A percentile compares a stretch with the other conserved stretches of the same genome.
These are phyloP conservation scores for Phytophthora vignae DNA, from an alignment of 352 stramenopile species.

Conservation along the genomic window DNA sequence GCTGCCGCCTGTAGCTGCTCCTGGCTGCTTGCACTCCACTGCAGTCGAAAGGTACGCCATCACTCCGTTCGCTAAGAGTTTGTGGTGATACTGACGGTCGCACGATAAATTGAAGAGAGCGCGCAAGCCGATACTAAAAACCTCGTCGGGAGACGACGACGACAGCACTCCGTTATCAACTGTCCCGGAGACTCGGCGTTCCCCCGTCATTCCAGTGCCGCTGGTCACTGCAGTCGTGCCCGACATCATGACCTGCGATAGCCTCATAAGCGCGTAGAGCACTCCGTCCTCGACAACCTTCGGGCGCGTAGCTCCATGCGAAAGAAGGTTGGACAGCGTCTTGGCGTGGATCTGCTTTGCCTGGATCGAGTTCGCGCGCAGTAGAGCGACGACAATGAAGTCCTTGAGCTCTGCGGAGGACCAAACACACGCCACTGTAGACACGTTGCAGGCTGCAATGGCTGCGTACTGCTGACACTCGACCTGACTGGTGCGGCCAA, in stretches of 20 bases:
- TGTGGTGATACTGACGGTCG: conserved; percentile 69
- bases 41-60: conserved; percentile 72
- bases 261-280: conserved; percentile 83
- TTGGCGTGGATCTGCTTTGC: conserved; percentile 87
- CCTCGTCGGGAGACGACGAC: conserved; percentile 52
- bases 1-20: not conserved
- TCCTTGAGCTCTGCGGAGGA: conserved; percentile 79
- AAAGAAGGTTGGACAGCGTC: conserved; percentile 81
- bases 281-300: conserved; percentile 81
- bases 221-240: conserved; percentile 8
- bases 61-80: conserved; percentile 75
- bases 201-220: not conserved
- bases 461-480: conserved; percentile 85
- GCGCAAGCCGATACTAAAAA: conserved; percentile 75
- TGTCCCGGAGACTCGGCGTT: conserved; percentile 1
- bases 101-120: conserved; percentile 85
- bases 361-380: conserved; percentile 82
- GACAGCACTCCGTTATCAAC: conserved; percentile 3
- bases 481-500: conserved; percentile 74
- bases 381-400: conserved; percentile 81
- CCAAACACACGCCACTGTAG: conserved; percentile 74
- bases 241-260: conserved; percentile 68
- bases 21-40: conserved; percentile 40
- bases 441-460: conserved; percentile 83
- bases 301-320: conserved; percentile 54